Percentiles rank a stretch among this genome's conserved stretches.
Evolutionary conservation across 2,329 filamentous ascomycete genomes (phyloP).

Genomic region (Didymella pomorum): DNA sequence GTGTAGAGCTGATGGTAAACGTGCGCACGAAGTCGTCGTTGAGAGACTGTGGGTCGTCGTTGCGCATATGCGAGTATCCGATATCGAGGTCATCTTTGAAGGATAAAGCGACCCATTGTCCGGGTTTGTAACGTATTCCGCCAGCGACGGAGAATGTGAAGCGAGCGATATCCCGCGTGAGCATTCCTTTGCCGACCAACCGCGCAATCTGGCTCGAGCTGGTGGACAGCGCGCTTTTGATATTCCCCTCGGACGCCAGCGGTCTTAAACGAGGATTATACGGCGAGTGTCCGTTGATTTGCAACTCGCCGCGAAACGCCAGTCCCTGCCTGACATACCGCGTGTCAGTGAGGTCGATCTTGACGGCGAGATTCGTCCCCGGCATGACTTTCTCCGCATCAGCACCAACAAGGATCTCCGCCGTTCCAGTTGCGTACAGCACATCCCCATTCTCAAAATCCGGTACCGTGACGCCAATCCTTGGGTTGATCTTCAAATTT

Average conservation of each 20-base stretch:
- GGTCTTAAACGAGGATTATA: slow-evolving; percentile 80
- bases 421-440: slow-evolving; percentile 75
- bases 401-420: slow-evolving; percentile 70
- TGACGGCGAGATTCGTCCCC: slow-evolving; percentile 75
- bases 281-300: slow-evolving; percentile 70
- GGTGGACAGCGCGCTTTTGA: slow-evolving; percentile 25
- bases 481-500: slow-evolving; percentile 73
- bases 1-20: slow-evolving; percentile 76
- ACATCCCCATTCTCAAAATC: slow-evolving; percentile 77
- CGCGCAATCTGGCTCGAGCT: slow-evolving; percentile 55
- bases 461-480: slow-evolving; percentile 74
- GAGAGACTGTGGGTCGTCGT: slow-evolving; percentile 78
- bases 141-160: slow-evolving; percentile 65
- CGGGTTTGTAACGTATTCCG: slow-evolving; percentile 65
- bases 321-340: slow-evolving; percentile 71
- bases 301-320: slow-evolving; percentile 68
- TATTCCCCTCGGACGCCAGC: slow-evolving; percentile 65
- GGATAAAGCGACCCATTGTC: slow-evolving; percentile 80
- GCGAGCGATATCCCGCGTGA: slow-evolving; percentile 73
- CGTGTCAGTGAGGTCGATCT: slow-evolving; percentile 68
- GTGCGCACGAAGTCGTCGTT: slow-evolving; percentile 88
- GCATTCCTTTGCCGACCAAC: slow-evolving; percentile 64
- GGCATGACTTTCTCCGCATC: slow-evolving; percentile 70
- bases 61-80: slow-evolving; percentile 84
- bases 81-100: slow-evolving; percentile 73